phyloP scores from a whole-genome alignment of 148 eudicot species.

The Tetragonia tetragonoides region DNA sequence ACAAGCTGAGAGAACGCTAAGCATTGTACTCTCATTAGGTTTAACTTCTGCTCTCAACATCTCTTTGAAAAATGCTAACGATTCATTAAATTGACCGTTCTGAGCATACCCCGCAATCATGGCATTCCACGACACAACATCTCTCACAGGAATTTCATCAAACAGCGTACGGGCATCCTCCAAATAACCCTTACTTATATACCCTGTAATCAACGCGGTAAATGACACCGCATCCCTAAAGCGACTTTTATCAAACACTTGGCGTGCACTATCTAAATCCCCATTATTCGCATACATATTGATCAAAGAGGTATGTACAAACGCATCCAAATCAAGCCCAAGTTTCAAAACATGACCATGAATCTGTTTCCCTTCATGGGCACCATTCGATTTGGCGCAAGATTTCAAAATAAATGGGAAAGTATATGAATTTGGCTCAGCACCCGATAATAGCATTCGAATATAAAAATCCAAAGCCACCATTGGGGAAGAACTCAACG shows the following conservation, averaged over 20 bases:
- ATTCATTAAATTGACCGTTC: conserved; percentile 32
- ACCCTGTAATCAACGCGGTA: conserved; percentile 44
- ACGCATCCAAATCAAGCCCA: conserved; percentile 43
- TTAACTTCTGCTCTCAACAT: conserved; percentile 36
- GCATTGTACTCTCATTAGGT: conserved; percentile 46
- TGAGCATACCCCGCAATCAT: conserved; percentile 59
- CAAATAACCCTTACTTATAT: conserved; percentile 37
- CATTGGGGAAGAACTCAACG: conserved; percentile 28
- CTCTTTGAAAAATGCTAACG: conserved; percentile 42
- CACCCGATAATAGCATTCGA: conserved; percentile 38
- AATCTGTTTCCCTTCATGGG: conserved; percentile 41
- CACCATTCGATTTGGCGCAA: conserved; percentile 32
- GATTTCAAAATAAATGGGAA: conserved; percentile 59
- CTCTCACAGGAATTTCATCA: conserved; percentile 58
- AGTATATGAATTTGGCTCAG: conserved; percentile 57
- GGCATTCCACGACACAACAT: conserved; percentile 75
- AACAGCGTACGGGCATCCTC: conserved; percentile 51
- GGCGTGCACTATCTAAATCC: conserved; percentile 37
- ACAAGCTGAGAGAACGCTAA: conserved; percentile 53
- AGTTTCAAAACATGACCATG: conserved; percentile 60
- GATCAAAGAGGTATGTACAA: conserved; percentile 55
- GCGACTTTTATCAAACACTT: conserved; percentile 46
- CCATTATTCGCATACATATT: conserved; percentile 49
- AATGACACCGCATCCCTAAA: conserved; percentile 45
- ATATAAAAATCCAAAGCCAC: conserved; percentile 39